phyloP scores from a whole-genome alignment of 1,139 yeast genomes.

The Blastobotrys serpentis region DNA sequence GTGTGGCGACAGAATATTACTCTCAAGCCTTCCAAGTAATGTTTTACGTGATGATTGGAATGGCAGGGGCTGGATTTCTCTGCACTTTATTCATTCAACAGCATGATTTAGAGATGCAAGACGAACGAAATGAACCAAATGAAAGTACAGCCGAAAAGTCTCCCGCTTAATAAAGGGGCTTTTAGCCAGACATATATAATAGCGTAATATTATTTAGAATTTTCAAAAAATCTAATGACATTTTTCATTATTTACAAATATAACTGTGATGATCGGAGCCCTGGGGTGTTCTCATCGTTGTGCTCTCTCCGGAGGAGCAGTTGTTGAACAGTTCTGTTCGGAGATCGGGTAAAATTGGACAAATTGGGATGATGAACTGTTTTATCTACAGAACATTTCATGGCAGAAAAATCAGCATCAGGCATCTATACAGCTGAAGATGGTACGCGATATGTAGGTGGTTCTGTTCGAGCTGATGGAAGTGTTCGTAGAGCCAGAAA shows the following conservation, averaged over 20 bases:
- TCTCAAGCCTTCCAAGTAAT: conserved; percentile 24
- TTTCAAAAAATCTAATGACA: too few relatives aligned
- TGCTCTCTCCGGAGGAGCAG: too few relatives aligned
- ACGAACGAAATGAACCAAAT: neutral
- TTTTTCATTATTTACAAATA: too few relatives aligned
- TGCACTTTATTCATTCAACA: conserved; percentile 27
- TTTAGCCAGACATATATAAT: too few relatives aligned
- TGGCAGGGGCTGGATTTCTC: conserved; percentile 27
- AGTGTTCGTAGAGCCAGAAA: conserved; percentile 38
- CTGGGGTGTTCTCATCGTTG: too few relatives aligned
- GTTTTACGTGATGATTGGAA: conserved; percentile 27
- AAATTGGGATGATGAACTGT: too few relatives aligned
- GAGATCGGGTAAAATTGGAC: too few relatives aligned
- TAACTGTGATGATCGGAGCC: too few relatives aligned
- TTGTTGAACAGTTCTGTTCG: too few relatives aligned
- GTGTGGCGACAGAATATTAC: conserved; percentile 22
- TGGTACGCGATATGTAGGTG: conserved; percentile 33
- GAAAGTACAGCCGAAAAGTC: neutral
- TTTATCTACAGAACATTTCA: neutral
- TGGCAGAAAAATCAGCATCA: conserved; percentile 7
- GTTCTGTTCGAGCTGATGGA: conserved; percentile 42
- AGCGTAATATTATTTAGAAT: too few relatives aligned
- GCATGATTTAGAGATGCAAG: conserved; percentile 21
- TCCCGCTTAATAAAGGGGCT: too few relatives aligned
- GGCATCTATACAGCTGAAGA: conserved; percentile 24